A percentile compares a stretch with the other conserved stretches of the same genome.
Conservation (phyloP, 192 early-diverging fungal species). For the Anaeromyces robustus region DNA sequence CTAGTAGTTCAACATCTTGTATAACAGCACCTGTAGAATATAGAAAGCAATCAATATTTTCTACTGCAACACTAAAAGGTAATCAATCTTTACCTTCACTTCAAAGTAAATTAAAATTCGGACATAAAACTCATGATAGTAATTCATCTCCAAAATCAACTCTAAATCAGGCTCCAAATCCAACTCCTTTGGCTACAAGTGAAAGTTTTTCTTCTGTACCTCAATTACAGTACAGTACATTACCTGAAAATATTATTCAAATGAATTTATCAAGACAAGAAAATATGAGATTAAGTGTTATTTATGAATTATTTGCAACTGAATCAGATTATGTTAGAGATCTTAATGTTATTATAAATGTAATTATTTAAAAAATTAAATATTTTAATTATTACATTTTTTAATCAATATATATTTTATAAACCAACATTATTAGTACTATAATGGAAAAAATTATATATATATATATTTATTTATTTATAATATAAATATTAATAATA, state of each 20-base stretch:
- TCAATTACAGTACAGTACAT: neutral
- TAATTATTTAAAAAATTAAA: no score
- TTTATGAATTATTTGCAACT: constrained; percentile 43
- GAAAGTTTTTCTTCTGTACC: neutral
- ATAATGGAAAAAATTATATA: no score
- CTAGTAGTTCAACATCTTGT: neutral
- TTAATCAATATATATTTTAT: no score
- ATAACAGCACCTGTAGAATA: neutral
- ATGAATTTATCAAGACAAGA: constrained; percentile 25
- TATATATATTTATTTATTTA: no score
- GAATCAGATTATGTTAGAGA: constrained; percentile 37
- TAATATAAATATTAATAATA: no score
- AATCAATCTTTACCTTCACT: neutral
- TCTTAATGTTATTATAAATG: constrained; percentile 29
- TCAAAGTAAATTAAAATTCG: neutral
- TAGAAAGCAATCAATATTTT: neutral
- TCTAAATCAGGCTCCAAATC: neutral
- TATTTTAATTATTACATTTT: no score
- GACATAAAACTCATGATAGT: neutral
- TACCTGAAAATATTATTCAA: constrained; percentile 23
- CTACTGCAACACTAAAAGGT: neutral
- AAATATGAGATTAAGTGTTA: constrained; percentile 31
- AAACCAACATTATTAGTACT: no score
- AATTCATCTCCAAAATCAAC: neutral
- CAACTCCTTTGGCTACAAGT: neutral